Evolutionary conservation across 2,329 filamentous ascomycete genomes (phyloP).

Genomic region (Aspergillus proliferans): DNA sequence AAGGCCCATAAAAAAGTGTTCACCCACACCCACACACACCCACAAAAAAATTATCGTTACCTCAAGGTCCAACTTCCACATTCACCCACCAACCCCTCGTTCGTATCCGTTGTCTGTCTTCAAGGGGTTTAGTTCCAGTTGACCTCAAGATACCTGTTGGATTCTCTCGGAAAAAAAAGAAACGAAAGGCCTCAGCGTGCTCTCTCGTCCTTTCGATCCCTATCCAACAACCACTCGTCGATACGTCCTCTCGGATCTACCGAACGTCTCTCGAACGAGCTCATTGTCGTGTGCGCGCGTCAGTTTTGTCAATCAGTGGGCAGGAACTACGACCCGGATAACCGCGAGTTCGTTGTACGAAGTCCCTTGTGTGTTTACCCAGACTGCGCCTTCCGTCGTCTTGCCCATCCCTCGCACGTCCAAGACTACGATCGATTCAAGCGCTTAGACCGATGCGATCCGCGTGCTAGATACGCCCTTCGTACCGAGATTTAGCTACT

Average conservation of each 20-base stretch:
- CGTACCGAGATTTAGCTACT: background rate
- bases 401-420: background rate
- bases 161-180: background rate
- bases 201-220: too few species aligned
- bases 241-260: background rate
- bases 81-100: background rate
- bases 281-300: background rate
- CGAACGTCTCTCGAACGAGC: slow-evolving; percentile 1
- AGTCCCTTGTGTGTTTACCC: background rate
- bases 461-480: background rate
- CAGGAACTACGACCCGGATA: background rate
- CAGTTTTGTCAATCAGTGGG: background rate
- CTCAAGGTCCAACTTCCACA: background rate
- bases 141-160: background rate
- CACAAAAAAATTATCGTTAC: slow-evolving; percentile 1
- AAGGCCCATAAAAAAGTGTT: background rate
- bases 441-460: background rate
- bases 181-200: background rate
- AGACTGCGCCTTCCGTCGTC: slow-evolving; percentile 2
- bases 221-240: too few species aligned
- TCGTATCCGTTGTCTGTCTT: background rate
- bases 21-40: background rate
- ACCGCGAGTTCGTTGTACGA: background rate
- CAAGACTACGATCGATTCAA: background rate
- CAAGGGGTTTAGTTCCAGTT: background rate